Evolutionary conservation across 2,329 filamentous ascomycete genomes (phyloP).

Genomic region (Colletotrichum coccodes): DNA sequence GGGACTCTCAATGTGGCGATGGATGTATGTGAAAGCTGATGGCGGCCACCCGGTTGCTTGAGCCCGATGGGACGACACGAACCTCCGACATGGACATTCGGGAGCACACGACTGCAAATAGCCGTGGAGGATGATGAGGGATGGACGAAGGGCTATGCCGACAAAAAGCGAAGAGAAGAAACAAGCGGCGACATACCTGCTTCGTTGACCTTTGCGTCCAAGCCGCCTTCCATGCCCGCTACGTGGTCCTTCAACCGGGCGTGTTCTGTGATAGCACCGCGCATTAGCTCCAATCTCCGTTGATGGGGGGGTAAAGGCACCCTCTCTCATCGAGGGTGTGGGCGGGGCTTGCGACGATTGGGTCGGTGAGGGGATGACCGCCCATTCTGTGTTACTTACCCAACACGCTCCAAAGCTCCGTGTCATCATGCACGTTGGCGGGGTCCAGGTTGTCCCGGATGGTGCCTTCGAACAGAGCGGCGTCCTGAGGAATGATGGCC

Average conservation of each 20-base stretch:
- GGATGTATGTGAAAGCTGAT: conserved; percentile 28
- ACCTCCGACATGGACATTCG: conserved; percentile 30
- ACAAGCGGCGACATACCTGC: conserved; percentile 73
- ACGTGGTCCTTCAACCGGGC: conserved; percentile 94
- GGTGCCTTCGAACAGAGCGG: conserved; percentile 92
- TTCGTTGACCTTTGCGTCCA: conserved; percentile 93
- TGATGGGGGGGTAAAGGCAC: conserved; percentile 10
- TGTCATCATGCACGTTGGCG: conserved; percentile 94
- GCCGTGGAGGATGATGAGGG: conserved; percentile 40
- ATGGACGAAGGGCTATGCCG: conserved; percentile 32
- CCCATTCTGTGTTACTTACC: conserved; percentile 65
- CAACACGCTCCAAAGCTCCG: conserved; percentile 94
- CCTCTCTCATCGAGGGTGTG: conserved; percentile 27
- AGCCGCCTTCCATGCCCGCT: conserved; percentile 83
- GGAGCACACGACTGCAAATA: conserved; percentile 38
- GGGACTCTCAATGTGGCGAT: conserved; percentile 36
- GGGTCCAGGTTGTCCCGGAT: conserved; percentile 96
- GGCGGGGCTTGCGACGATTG: conserved; percentile 14
- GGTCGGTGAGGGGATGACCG: conserved; percentile 12
- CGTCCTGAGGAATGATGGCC: conserved; percentile 98
- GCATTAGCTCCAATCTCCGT: conserved; percentile 49
- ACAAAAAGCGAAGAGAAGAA: conserved; percentile 39
- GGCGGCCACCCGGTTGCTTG: neutral
- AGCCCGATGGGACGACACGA: conserved; percentile 4
- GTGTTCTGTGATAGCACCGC: conserved; percentile 71